These are phyloP conservation scores for Nemania abortiva DNA, from an alignment of 2,329 filamentous ascomycete species.

Conservation along the genomic window DNA sequence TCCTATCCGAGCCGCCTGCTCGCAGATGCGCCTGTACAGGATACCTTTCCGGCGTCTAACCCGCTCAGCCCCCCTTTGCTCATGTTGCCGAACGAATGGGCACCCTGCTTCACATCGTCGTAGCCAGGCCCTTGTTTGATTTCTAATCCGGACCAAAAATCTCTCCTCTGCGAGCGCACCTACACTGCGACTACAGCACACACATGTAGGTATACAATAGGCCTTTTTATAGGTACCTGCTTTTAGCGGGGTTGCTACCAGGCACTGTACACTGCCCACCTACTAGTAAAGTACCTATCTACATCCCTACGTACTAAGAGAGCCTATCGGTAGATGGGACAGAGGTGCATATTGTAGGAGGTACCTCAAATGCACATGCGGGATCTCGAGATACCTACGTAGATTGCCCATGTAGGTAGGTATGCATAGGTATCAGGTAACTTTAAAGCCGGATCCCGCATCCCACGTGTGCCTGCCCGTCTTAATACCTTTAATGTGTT, in stretches of 20 bases:
- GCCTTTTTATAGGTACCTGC: slow-evolving; percentile 7
- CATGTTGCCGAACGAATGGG: slow-evolving; percentile 41
- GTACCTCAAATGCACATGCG: slow-evolving; percentile 24
- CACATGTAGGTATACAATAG: not conserved
- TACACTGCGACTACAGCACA: not conserved
- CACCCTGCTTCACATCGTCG: slow-evolving; percentile 33
- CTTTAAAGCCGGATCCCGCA: slow-evolving; percentile 34
- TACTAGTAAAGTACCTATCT: not conserved
- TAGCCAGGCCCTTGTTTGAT: slow-evolving; percentile 39
- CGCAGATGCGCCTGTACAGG: slow-evolving; percentile 4
- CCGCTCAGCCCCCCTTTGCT: slow-evolving; percentile 42
- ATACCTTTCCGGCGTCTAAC: slow-evolving; percentile 41
- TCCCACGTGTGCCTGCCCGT: slow-evolving; percentile 26
- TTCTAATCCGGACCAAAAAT: slow-evolving; percentile 41
- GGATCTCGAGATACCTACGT: slow-evolving; percentile 33
- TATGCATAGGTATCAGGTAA: not conserved
- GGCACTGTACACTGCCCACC: not conserved
- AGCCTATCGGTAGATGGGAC: too few species aligned
- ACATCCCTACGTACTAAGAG: too few species aligned
- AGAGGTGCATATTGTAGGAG: not conserved
- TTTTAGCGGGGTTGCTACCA: not conserved
- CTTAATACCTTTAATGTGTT: slow-evolving; percentile 15
- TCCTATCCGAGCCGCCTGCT: slow-evolving; percentile 9
- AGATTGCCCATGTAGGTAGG: not conserved
- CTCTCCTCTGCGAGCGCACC: not conserved